Evolutionary conservation across 1,284 basidiomycete genomes (phyloP), one percentile per base, ranked within the genome.

Genomic region (Sparassis latifolia): DNA sequence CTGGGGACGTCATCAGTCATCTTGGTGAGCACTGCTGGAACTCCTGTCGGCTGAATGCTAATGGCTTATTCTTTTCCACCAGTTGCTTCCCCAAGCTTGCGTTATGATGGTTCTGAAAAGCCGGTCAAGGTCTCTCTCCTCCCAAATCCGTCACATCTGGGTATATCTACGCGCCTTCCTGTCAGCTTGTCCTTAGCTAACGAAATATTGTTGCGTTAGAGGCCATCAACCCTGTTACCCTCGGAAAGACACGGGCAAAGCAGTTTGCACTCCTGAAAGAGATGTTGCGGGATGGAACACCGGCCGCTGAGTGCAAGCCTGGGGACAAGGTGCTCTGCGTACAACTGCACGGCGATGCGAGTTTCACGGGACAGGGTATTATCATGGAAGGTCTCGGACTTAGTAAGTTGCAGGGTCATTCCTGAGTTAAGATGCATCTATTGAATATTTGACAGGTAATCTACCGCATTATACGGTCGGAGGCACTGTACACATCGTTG

Each of bases 181-280:
- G 30, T 35, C 33, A 40, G 10, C 10, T 42, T 9, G 20, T 27
- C 6, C 20, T 12, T 29, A 10, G 20, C 37, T 49, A n/a, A 47
- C 47, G n/a, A 33, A 37, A 10, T 33, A 38, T 47, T 12, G 20
- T 33, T 7, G 5, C 12, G 20, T 20, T 56, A 84, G 87, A 94
- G 78, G 92, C 92, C 0, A 80, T 89, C 50, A 89, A 88, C 58
- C 88, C 92, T 1, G 84, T 94, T 39, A 91, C 88, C 0, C 68
- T 93, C 2, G 92, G 92, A 0, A 92, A 95, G 69, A 91, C 92
- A 3, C 83, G 93, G 30, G 92, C 92, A 2, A 92, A 96, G 66
- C 93, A 97, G 66, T 93, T 89, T 64, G 79, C 88, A 5, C 77
- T 93, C 10, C 75, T 94, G 48, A 87, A 86, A 64, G 73, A 72